Conservation (phyloP, 2,329 filamentous ascomycete species). For the Ilyonectria destructans region DNA sequence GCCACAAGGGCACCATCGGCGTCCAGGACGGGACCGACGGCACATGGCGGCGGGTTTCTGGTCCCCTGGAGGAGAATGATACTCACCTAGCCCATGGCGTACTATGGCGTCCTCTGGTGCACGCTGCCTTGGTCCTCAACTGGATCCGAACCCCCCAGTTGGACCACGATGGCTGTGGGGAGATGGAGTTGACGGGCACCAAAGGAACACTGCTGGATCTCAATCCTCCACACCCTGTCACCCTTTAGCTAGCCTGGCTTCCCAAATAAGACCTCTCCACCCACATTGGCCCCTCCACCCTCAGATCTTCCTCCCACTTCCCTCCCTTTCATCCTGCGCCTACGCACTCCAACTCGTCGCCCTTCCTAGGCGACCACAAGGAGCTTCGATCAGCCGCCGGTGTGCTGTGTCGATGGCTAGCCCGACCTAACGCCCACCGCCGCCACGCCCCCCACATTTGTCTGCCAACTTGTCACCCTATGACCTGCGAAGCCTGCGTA, state of each 20-base stretch:
- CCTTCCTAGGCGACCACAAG: conserved; percentile 45
- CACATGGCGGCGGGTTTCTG: conserved; percentile 39
- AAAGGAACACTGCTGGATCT: conserved; percentile 46
- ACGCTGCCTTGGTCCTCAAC: conserved; percentile 7
- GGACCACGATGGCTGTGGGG: conserved; percentile 47
- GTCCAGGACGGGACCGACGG: conserved; percentile 44
- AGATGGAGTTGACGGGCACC: conserved; percentile 46
- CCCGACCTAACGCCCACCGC: conserved; percentile 47
- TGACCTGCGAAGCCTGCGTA: conserved; percentile 38
- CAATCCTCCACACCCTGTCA: conserved; percentile 46
- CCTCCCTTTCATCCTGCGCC: conserved; percentile 42
- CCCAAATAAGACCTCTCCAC: conserved; percentile 54
- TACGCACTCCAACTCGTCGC: conserved; percentile 46
- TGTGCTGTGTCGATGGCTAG: conserved; percentile 50
- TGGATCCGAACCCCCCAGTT: conserved; percentile 34
- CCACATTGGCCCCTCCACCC: conserved; percentile 51
- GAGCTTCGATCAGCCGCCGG: conserved; percentile 50
- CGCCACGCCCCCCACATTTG: conserved; percentile 49
- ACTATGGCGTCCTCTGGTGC: conserved; percentile 5
- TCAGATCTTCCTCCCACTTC: conserved; percentile 44
- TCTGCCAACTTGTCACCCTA: conserved; percentile 43
- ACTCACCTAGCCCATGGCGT: conserved; percentile 36
- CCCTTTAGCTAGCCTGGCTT: conserved; percentile 39
- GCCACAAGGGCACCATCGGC: conserved; percentile 27
- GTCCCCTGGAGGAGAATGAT: conserved; percentile 38